phyloP scores from a whole-genome alignment of 164 flowering plant species.

The Magnolia officinalis region DNA sequence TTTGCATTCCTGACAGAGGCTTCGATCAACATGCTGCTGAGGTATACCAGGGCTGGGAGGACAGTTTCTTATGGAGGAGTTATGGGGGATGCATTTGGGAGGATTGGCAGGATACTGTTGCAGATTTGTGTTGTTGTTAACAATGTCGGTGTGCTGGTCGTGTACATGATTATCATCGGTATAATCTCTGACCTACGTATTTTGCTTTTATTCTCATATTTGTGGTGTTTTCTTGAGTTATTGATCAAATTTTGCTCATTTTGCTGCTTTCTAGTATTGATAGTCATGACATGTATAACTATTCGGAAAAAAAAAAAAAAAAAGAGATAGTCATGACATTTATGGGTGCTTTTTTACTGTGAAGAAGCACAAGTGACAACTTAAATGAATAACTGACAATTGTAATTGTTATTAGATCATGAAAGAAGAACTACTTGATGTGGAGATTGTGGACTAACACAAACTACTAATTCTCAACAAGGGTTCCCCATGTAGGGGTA shows the following conservation, averaged over 20 bases:
- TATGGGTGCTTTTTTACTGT: not conserved
- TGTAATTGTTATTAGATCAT: not conserved
- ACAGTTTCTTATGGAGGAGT: slow-evolving; percentile 72
- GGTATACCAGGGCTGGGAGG: slow-evolving; percentile 72
- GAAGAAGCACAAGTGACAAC: not conserved
- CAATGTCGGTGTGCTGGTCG: slow-evolving; percentile 80
- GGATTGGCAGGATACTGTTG: slow-evolving; percentile 57
- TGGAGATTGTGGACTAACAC: not conserved
- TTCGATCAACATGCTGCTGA: slow-evolving; percentile 59
- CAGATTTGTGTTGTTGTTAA: slow-evolving; percentile 72
- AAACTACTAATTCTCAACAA: too few relatives aligned
- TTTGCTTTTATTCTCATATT: not conserved
- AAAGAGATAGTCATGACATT: not conserved
- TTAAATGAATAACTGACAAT: not conserved
- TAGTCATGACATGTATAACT: not conserved
- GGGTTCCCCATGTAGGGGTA: not conserved
- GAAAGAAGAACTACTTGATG: not conserved
- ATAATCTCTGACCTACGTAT: not conserved
- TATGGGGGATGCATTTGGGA: slow-evolving; percentile 92
- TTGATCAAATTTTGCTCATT: not conserved
- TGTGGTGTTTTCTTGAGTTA: not conserved
- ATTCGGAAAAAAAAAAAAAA: too few relatives aligned
- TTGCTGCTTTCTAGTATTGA: not conserved
- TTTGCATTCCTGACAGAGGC: slow-evolving; percentile 73
- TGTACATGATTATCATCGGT: slow-evolving; percentile 95